A percentile compares a stretch with the other conserved stretches of the same genome.
Evolutionary conservation across 371 early-diverging fungal genomes (phyloP).

Genomic region (Apophysomyces sp.): DNA sequence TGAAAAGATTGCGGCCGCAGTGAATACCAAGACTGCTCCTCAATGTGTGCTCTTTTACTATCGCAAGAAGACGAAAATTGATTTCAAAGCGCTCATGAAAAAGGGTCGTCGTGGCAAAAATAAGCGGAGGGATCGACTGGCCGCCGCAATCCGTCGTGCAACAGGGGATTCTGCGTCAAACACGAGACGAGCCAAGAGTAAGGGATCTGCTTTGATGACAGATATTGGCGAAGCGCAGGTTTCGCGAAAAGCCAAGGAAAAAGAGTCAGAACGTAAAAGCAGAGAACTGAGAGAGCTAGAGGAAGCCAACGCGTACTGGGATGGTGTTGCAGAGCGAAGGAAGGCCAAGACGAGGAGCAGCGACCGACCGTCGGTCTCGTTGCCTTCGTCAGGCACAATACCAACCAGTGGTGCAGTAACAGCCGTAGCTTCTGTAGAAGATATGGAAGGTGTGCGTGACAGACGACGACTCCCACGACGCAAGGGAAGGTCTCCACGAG

Average conservation of each 20-base stretch:
- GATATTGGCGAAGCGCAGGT: slow-evolving; percentile 65
- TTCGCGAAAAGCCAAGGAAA: slow-evolving; percentile 48
- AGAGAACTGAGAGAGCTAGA: slow-evolving; percentile 42
- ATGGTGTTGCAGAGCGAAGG: slow-evolving; percentile 37
- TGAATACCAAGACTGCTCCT: slow-evolving; percentile 78
- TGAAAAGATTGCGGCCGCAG: slow-evolving; percentile 74
- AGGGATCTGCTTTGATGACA: slow-evolving; percentile 62
- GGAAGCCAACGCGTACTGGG: slow-evolving; percentile 43
- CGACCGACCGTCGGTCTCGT: slow-evolving; percentile 9
- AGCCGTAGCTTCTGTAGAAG: background rate
- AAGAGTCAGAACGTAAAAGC: slow-evolving; percentile 45
- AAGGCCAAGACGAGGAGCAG: slow-evolving; percentile 16
- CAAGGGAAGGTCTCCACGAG: slow-evolving; percentile 31
- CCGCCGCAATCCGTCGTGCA: slow-evolving; percentile 44
- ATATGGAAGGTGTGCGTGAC: slow-evolving; percentile 6
- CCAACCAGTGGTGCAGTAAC: background rate
- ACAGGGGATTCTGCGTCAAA: slow-evolving; percentile 28
- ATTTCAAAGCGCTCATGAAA: slow-evolving; percentile 74
- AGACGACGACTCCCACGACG: slow-evolving; percentile 17
- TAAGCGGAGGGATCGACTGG: slow-evolving; percentile 40
- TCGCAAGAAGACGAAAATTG: slow-evolving; percentile 83
- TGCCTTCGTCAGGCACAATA: slow-evolving; percentile 1
- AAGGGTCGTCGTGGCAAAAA: slow-evolving; percentile 54
- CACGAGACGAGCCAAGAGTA: slow-evolving; percentile 50
- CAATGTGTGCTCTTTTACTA: slow-evolving; percentile 93